Evolutionary conservation across 139 green algal species (phyloP).

Genomic region (Zygnema cylindricum): DNA sequence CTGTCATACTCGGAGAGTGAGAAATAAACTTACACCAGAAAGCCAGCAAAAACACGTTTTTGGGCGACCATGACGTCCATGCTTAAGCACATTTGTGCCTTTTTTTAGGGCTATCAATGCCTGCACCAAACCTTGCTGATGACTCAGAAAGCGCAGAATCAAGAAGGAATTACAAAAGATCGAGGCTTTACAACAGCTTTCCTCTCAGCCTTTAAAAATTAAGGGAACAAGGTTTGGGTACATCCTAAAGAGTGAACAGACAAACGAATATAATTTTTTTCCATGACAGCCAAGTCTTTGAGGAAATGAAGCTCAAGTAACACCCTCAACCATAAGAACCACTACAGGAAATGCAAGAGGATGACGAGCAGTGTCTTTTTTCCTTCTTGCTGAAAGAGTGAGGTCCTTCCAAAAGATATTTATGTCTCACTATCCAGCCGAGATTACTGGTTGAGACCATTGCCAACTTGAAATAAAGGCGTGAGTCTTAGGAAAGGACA

Average conservation of each 20-base stretch:
- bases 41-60: slow-evolving; percentile 54
- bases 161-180: slow-evolving; percentile 12
- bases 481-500: background rate
- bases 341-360: no score
- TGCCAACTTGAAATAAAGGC: no score
- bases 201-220: no score
- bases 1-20: background rate
- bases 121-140: slow-evolving; percentile 24
- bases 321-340: no score
- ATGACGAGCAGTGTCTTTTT: no score
- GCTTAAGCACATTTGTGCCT: slow-evolving; percentile 60
- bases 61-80: slow-evolving; percentile 53
- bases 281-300: no score
- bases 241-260: background rate
- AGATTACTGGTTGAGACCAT: background rate
- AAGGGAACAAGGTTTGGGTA: no score
- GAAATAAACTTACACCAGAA: slow-evolving; percentile 50
- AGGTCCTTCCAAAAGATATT: background rate
- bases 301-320: slow-evolving; percentile 3
- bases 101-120: slow-evolving; percentile 62
- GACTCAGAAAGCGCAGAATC: background rate
- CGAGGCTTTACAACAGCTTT: background rate
- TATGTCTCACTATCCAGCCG: background rate
- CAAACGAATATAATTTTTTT: background rate
- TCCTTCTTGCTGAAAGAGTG: background rate